Conservation (phyloP, 2,329 filamentous ascomycete species). For the Trichoderma semiorbis region DNA sequence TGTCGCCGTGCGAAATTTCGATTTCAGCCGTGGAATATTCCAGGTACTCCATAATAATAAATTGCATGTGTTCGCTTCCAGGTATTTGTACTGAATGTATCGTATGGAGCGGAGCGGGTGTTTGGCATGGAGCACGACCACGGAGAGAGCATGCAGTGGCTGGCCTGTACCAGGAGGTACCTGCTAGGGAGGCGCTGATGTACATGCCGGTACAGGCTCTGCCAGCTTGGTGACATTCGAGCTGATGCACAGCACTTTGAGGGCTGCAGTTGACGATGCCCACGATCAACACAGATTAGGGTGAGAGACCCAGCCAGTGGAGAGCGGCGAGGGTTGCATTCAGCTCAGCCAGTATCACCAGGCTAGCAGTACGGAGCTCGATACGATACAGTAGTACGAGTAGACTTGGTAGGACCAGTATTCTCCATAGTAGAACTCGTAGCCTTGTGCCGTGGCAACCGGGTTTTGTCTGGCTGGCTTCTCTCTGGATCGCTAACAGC, state of each 20-base stretch:
- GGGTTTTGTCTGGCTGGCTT: not conserved
- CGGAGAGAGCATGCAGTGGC: not conserved
- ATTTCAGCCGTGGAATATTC: conserved; percentile 12
- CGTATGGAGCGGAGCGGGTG: not conserved
- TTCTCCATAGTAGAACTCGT: not conserved
- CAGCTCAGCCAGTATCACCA: not conserved
- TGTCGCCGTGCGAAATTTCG: not conserved
- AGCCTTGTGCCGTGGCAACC: not conserved
- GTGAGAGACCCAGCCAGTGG: not conserved
- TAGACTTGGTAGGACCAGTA: not conserved
- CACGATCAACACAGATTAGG: not conserved
- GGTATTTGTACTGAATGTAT: not conserved
- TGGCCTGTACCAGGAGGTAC: not conserved
- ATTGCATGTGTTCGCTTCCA: conserved; percentile 1
- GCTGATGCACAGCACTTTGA: not conserved
- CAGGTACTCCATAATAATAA: conserved; percentile 4
- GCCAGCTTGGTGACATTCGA: not conserved
- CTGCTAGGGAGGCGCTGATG: not conserved
- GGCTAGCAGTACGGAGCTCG: not conserved
- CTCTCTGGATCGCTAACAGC: not conserved
- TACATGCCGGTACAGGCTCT: not conserved
- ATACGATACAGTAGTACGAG: not conserved
- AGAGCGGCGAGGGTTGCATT: not conserved
- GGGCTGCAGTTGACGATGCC: not conserved
- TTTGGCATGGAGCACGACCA: not conserved